Evolutionary conservation across 2,329 filamentous ascomycete species (phyloP).

Genomic region (Parasarocladium wereldwijsianum): DNA sequence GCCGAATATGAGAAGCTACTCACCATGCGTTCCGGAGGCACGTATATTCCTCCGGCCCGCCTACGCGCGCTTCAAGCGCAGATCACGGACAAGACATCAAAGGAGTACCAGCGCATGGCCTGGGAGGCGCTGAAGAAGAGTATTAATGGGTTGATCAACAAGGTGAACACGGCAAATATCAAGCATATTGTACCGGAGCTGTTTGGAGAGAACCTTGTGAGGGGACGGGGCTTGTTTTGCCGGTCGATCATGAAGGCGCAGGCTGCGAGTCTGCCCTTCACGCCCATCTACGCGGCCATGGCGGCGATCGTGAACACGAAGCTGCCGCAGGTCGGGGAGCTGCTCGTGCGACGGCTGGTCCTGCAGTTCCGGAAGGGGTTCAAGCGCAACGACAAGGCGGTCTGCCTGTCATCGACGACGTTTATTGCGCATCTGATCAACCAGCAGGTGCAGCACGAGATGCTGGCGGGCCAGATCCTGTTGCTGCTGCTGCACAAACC

Average conservation of each 20-base stretch:
- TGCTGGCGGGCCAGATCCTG: slow-evolving; percentile 82
- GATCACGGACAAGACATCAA: slow-evolving; percentile 90
- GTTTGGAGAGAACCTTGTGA: slow-evolving; percentile 85
- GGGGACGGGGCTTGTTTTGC: slow-evolving; percentile 85
- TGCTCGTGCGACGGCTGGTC: slow-evolving; percentile 72
- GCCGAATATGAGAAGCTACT: slow-evolving; percentile 88
- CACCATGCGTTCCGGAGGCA: slow-evolving; percentile 86
- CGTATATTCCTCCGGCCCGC: slow-evolving; percentile 87
- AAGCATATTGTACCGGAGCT: slow-evolving; percentile 94
- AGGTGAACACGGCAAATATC: slow-evolving; percentile 96
- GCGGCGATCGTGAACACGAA: slow-evolving; percentile 96
- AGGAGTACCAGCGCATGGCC: slow-evolving; percentile 97
- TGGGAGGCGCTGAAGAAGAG: slow-evolving; percentile 99
- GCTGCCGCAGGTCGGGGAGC: slow-evolving; percentile 82
- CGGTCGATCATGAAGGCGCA: slow-evolving; percentile 98
- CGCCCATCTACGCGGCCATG: slow-evolving; percentile 91
- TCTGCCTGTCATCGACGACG: slow-evolving; percentile 82
- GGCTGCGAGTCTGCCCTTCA: slow-evolving; percentile 88
- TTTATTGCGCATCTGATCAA: slow-evolving; percentile 95
- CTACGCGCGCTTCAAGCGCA: slow-evolving; percentile 86
- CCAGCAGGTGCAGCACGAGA: slow-evolving; percentile 89
- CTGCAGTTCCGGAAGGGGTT: slow-evolving; percentile 93
- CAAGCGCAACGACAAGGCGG: slow-evolving; percentile 91
- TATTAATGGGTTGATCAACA: slow-evolving; percentile 98
- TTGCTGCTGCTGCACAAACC: slow-evolving; percentile 87